Base-by-base conservation (phyloP, 2,329 filamentous ascomycete species). In the Colletotrichum graminicola region DNA sequence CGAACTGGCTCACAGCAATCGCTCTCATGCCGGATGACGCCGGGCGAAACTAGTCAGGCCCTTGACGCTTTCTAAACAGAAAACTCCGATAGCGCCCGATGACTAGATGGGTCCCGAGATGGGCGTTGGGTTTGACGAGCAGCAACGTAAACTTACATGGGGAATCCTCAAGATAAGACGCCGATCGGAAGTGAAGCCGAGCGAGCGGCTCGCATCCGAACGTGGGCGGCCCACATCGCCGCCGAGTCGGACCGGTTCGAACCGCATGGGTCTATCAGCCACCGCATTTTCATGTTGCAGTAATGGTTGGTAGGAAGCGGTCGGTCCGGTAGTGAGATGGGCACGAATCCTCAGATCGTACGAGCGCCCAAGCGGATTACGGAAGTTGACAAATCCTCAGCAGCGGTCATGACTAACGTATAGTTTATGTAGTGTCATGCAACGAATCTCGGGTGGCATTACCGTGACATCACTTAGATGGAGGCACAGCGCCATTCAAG, bases 101-200 rank as follows among this genome's bases (percentile, higher is more conserved):
- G 36, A 47, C 12, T 32, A 54, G 23, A 41, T 10, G 16, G 16
- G 12, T 23, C 36, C 8, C 12, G 18, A 34, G 6, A 23, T 11
- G 16, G 61, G 49, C 49, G 26, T 55, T 14, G 32, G 18, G 18
- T 21, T 26, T 11, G n/a, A 63, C 36, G n/a, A 34, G 14, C 47
- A 26, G 47, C 47, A 23, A 47, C 18, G 26, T 7, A 45, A 34
- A 16, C 21, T 36, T 54, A 21, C 39, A 26, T 55, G 39, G 26
- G 39, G 21, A 1, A 63, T 34, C 29, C 36, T 45, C 49, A 21
- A 45, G 36, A 63, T 63, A 43, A 63, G 49, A 6, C 36, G 36
- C 61, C 36, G 49, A 63, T 63, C 61, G 61, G 61, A 55, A 55
- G 61, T 39, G 26, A 49, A 54, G 61, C 61, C 61, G 61, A 63